Percentiles rank a stretch among this genome's conserved stretches.
phyloP scores from a whole-genome alignment of 2,329 filamentous ascomycete genomes.

The Pseudopyrenochaeta lycopersici region DNA sequence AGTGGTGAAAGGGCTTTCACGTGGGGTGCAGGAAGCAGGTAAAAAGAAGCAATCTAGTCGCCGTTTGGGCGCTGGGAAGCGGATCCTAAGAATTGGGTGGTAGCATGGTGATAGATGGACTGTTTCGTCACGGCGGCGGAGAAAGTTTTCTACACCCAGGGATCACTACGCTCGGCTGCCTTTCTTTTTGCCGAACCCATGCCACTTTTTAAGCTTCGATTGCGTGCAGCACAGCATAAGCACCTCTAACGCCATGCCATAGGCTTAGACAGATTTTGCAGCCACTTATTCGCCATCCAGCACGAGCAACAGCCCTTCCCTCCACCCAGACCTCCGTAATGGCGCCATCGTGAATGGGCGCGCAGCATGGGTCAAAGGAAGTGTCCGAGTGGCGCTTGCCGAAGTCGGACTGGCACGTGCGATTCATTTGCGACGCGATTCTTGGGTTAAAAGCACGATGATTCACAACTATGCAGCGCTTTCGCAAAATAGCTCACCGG shows the following conservation, averaged over 20 bases:
- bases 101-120: constrained; percentile 44
- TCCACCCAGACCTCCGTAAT: constrained; percentile 5
- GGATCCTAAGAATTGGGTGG: constrained; percentile 38
- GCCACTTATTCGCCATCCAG: constrained; percentile 1
- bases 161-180: constrained; percentile 14
- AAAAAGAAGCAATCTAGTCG: constrained; percentile 17
- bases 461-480: neutral
- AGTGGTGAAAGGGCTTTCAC: constrained; percentile 6
- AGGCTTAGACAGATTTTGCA: neutral
- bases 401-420: constrained; percentile 23
- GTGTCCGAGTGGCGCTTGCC: constrained; percentile 11
- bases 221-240: constrained; percentile 17
- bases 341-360: constrained; percentile 17
- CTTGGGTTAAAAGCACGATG: neutral
- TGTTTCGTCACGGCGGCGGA: constrained; percentile 21
- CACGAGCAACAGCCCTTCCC: neutral
- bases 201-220: constrained; percentile 32
- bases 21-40: constrained; percentile 7
- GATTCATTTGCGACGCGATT: neutral
- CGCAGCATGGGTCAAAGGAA: constrained; percentile 3
- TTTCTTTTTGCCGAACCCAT: constrained; percentile 23
- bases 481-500: constrained; percentile 10
- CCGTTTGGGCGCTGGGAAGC: constrained; percentile 33
- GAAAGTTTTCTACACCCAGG: constrained; percentile 37
- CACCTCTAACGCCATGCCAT: constrained; percentile 9